These are phyloP conservation scores for Lactarius hengduanensis DNA, from an alignment of 768 basidiomycete species.

Conservation along the genomic window DNA sequence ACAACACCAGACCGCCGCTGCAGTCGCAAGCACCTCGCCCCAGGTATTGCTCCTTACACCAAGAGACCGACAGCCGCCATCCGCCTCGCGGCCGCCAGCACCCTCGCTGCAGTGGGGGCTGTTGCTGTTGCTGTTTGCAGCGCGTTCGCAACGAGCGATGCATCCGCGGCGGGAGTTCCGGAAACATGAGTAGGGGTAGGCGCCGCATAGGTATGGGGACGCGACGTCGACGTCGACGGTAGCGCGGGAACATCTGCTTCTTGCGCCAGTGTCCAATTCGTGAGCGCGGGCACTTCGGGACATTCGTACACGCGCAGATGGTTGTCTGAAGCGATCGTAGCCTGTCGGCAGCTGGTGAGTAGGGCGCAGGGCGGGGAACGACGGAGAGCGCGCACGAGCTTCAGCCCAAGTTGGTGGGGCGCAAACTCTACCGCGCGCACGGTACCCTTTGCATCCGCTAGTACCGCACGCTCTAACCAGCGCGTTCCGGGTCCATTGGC, in stretches of 20 bases:
- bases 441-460: slow-evolving; percentile 83
- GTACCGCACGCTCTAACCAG: slow-evolving; percentile 72
- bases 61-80: slow-evolving; percentile 90
- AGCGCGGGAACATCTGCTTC: slow-evolving; percentile 72
- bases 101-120: slow-evolving; percentile 42
- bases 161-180: slow-evolving; percentile 47
- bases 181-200: slow-evolving; percentile 70
- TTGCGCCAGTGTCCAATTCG: slow-evolving; percentile 73
- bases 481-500: slow-evolving; percentile 35
- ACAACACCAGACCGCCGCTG: slow-evolving; percentile 68
- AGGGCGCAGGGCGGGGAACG: neutral
- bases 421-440: slow-evolving; percentile 86
- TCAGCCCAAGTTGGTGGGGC: slow-evolving; percentile 83
- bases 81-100: slow-evolving; percentile 70
- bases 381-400: slow-evolving; percentile 56
- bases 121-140: slow-evolving; percentile 48
- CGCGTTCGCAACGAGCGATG: slow-evolving; percentile 62
- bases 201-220: slow-evolving; percentile 56
- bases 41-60: slow-evolving; percentile 96
- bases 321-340: slow-evolving; percentile 86
- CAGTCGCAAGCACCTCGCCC: slow-evolving; percentile 88
- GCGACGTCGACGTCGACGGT: slow-evolving; percentile 44
- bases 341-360: slow-evolving; percentile 44
- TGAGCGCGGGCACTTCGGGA: slow-evolving; percentile 66
- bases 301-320: slow-evolving; percentile 88